phyloP scores from a whole-genome alignment of 495 filamentous ascomycete species.

The Chaetomium tenue region DNA sequence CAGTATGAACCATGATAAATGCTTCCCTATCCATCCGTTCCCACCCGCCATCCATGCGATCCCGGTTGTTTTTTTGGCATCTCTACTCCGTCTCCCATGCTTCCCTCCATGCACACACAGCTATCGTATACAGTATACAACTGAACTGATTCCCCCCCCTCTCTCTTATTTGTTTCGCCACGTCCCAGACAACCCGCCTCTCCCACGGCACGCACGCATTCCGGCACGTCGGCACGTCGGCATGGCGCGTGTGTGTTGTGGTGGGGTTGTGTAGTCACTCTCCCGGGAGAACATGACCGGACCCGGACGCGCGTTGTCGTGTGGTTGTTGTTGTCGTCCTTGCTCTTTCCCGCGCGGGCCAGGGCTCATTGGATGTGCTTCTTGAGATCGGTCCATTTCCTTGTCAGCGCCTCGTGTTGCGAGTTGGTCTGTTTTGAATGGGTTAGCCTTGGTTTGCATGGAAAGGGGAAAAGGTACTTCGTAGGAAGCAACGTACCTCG shows the following conservation, averaged over 20 bases:
- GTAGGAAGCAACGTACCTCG: constrained; percentile 61
- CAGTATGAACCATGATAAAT: constrained; percentile 5
- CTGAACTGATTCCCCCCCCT: neutral
- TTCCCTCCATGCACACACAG: neutral
- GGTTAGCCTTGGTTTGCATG: constrained; percentile 4
- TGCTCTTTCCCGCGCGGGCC: neutral
- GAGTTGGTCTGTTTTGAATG: constrained; percentile 58
- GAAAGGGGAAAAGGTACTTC: neutral
- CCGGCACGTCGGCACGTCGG: too few species aligned
- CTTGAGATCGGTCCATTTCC: constrained; percentile 80
- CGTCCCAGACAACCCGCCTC: too few species aligned
- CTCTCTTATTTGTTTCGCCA: neutral
- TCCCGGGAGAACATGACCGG: too few species aligned
- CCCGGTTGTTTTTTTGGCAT: constrained; percentile 10
- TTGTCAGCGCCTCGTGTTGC: constrained; percentile 70
- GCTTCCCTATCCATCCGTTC: neutral
- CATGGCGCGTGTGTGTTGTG: neutral
- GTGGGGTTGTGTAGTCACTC: neutral
- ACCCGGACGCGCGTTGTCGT: too few species aligned
- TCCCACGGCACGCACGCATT: too few species aligned
- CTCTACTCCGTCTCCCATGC: neutral
- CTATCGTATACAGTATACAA: constrained; percentile 11
- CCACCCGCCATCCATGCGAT: constrained; percentile 9
- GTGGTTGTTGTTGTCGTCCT: too few species aligned
- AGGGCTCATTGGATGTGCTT: constrained; percentile 46